These are phyloP conservation scores for Amanita brunnescens DNA, from an alignment of 768 basidiomycete genomes.

Conservation along the genomic window DNA sequence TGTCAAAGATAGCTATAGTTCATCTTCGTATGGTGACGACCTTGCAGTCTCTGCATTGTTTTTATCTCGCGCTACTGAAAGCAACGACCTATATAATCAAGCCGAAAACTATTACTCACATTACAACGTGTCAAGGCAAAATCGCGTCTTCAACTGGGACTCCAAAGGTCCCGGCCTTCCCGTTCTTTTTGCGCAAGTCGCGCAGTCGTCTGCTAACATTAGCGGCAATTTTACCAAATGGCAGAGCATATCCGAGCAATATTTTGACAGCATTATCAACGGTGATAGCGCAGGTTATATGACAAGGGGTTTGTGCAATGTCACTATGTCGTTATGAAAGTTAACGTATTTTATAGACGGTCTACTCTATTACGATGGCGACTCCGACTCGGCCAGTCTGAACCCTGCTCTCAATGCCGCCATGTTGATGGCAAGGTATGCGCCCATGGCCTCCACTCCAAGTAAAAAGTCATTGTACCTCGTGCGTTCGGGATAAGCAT, in stretches of 20 bases:
- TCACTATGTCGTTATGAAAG: background rate
- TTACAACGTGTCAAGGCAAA: constrained; percentile 42
- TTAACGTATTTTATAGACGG: constrained; percentile 43
- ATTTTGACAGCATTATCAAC: constrained; percentile 66
- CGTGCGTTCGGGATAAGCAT: constrained; percentile 26
- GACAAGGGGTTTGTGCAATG: constrained; percentile 47
- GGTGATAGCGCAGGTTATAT: constrained; percentile 43
- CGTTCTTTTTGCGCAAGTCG: constrained; percentile 69
- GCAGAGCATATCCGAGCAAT: constrained; percentile 62
- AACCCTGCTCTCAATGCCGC: constrained; percentile 86
- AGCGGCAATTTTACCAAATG: constrained; percentile 55
- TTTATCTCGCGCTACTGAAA: constrained; percentile 63
- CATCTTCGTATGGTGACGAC: constrained; percentile 67
- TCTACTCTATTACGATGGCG: constrained; percentile 72
- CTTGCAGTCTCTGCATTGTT: constrained; percentile 69
- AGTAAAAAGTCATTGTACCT: constrained; percentile 52
- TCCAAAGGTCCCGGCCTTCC: constrained; percentile 68
- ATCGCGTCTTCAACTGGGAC: constrained; percentile 84
- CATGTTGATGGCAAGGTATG: constrained; percentile 74
- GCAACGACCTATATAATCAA: constrained; percentile 47
- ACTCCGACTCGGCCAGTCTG: constrained; percentile 70
- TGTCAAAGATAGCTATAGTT: constrained; percentile 56
- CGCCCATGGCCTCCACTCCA: constrained; percentile 56
- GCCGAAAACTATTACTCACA: constrained; percentile 54
- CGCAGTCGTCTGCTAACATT: constrained; percentile 44